Percentiles rank a stretch among this genome's conserved stretches.
phyloP scores from a whole-genome alignment of 2,329 filamentous ascomycete genomes.

The Penicillium sp. region DNA sequence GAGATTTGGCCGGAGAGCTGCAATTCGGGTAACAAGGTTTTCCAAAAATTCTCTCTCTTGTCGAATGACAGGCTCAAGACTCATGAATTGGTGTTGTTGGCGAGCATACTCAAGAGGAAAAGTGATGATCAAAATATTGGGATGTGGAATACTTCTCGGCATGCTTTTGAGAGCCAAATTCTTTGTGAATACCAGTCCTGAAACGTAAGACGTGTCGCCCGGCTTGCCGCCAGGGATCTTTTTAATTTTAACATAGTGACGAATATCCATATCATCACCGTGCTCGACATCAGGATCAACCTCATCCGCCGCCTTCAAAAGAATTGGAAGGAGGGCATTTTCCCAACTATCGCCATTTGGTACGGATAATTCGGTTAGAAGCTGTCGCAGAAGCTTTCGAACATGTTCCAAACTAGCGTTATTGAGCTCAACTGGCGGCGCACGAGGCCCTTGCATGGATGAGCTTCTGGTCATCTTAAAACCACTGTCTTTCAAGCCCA shows the following conservation, averaged over 20 bases:
- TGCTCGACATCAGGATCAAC: slow-evolving; percentile 87
- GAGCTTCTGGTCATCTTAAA: slow-evolving; percentile 70
- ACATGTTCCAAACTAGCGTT: slow-evolving; percentile 85
- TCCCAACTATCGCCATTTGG: slow-evolving; percentile 78
- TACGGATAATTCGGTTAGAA: slow-evolving; percentile 73
- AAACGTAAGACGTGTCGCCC: slow-evolving; percentile 92
- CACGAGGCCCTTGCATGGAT: slow-evolving; percentile 72
- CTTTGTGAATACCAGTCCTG: slow-evolving; percentile 95
- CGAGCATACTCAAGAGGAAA: slow-evolving; percentile 96
- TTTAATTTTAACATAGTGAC: slow-evolving; percentile 96
- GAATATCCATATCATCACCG: slow-evolving; percentile 94
- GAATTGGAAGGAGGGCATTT: slow-evolving; percentile 81
- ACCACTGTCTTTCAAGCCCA: slow-evolving; percentile 34
- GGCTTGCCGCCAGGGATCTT: slow-evolving; percentile 89
- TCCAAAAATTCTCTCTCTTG: slow-evolving; percentile 92
- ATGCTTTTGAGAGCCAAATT: slow-evolving; percentile 96
- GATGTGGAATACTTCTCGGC: slow-evolving; percentile 78
- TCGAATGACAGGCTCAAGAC: slow-evolving; percentile 90
- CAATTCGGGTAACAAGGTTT: slow-evolving; percentile 88
- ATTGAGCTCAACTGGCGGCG: slow-evolving; percentile 79
- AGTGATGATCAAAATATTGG: slow-evolving; percentile 86
- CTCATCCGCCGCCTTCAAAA: slow-evolving; percentile 87
- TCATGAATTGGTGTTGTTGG: slow-evolving; percentile 95
- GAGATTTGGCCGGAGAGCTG: slow-evolving; percentile 77
- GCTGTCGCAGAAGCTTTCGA: slow-evolving; percentile 75